These are phyloP conservation scores for Botryotinia calthae DNA, from an alignment of 2,329 filamentous ascomycete genomes.

Conservation along the genomic window DNA sequence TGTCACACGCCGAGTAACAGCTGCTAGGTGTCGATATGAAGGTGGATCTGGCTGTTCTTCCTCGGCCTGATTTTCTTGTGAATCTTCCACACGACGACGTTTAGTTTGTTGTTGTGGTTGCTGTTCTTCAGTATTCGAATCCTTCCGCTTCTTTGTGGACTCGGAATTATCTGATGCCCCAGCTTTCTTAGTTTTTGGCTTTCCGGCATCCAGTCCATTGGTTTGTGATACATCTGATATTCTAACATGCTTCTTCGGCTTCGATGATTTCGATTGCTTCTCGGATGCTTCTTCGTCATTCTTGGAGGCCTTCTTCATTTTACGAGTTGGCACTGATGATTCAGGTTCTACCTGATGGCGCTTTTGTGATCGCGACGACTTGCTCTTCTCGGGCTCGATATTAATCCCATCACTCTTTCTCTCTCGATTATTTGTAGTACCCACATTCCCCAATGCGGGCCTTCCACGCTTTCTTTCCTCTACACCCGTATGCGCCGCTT, in stretches of 20 bases:
- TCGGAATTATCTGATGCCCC: not conserved
- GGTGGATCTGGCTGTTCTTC: constrained; percentile 22
- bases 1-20: constrained; percentile 54
- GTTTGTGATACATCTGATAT: constrained; percentile 13
- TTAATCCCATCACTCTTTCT: not conserved
- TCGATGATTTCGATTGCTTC: not conserved
- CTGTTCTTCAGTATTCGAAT: not conserved
- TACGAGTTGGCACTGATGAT: not conserved
- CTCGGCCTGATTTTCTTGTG: constrained; percentile 7
- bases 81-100: constrained; percentile 20
- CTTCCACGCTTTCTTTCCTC: not conserved
- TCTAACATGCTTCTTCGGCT: constrained; percentile 15
- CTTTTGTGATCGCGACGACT: constrained; percentile 9
- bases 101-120: constrained; percentile 17
- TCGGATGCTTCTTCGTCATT: not conserved
- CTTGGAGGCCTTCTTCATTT: not conserved
- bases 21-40: constrained; percentile 50
- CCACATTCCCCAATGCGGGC: not conserved
- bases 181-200: not conserved
- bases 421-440: not conserved
- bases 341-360: not conserved
- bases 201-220: not conserved
- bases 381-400: not conserved
- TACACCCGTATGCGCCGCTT: not conserved
- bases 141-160: constrained; percentile 14